phyloP scores from a whole-genome alignment of 345 rosid species.

The Pseudoturritis turrita region DNA sequence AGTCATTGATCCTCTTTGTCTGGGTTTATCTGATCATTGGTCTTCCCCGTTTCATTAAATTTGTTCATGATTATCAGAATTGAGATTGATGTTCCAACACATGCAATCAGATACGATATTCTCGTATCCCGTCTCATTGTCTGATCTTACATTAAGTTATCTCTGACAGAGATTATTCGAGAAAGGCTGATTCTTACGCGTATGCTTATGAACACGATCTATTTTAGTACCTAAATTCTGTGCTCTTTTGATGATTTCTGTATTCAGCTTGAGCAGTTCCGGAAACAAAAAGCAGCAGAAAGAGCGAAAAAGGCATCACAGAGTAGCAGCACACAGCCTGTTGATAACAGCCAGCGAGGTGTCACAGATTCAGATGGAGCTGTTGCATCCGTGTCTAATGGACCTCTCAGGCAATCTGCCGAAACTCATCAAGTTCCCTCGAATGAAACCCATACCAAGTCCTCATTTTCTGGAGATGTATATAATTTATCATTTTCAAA shows the following conservation, averaged over 20 bases:
- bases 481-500: constrained; percentile 32
- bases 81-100: neutral
- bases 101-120: neutral
- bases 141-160: too few species aligned
- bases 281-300: constrained; percentile 93
- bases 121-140: neutral
- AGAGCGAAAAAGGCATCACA: constrained; percentile 61
- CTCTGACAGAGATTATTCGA: too few species aligned
- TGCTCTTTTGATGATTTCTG: neutral
- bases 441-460: constrained; percentile 18
- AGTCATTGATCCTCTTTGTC: neutral
- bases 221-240: neutral
- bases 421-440: constrained; percentile 32
- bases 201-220: neutral
- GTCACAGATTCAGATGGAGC: constrained; percentile 48
- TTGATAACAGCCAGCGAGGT: constrained; percentile 33
- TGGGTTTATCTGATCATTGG: neutral
- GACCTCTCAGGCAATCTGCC: constrained; percentile 21
- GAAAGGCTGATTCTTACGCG: neutral
- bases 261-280: constrained; percentile 87
- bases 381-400: constrained; percentile 38
- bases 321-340: constrained; percentile 34
- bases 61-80: neutral
- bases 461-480: constrained; percentile 28
- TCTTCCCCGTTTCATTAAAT: neutral